Conservation (phyloP, 306 rosid species). For the Fagus sylvatica region DNA sequence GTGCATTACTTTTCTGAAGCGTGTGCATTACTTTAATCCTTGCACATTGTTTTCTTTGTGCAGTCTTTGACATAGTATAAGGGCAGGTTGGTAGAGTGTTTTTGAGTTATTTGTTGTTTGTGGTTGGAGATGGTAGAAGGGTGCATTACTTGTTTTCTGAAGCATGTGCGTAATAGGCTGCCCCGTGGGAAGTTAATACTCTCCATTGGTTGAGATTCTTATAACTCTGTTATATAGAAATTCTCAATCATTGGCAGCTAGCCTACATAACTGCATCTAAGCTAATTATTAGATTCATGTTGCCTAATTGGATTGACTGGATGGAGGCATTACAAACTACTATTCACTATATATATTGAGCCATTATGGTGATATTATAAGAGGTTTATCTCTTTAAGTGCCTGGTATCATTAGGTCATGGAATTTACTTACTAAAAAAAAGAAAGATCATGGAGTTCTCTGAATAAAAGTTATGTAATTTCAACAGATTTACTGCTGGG, state of each 20-base stretch:
- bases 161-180: background rate
- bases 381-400: constrained; percentile 1
- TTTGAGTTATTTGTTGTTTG: background rate
- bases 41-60: too few species aligned
- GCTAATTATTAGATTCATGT: background rate
- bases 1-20: too few species aligned
- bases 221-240: background rate
- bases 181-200: background rate
- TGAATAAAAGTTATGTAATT: constrained; percentile 25
- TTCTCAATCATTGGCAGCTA: constrained; percentile 5
- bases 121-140: background rate
- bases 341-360: background rate
- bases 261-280: background rate
- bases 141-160: constrained; percentile 19
- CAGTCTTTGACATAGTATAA: too few species aligned
- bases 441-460: background rate
- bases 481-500: constrained; percentile 54
- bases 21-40: too few species aligned
- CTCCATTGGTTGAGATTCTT: constrained; percentile 4
- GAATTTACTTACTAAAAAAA: background rate
- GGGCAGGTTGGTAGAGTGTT: background rate
- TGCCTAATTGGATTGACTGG: background rate
- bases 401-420: background rate
- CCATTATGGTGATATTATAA: background rate
- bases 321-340: background rate